Evolutionary conservation across 2,329 filamentous ascomycete species (phyloP), one percentile per base, ranked within the genome.

Genomic region (Cladophialophora yegresii): DNA sequence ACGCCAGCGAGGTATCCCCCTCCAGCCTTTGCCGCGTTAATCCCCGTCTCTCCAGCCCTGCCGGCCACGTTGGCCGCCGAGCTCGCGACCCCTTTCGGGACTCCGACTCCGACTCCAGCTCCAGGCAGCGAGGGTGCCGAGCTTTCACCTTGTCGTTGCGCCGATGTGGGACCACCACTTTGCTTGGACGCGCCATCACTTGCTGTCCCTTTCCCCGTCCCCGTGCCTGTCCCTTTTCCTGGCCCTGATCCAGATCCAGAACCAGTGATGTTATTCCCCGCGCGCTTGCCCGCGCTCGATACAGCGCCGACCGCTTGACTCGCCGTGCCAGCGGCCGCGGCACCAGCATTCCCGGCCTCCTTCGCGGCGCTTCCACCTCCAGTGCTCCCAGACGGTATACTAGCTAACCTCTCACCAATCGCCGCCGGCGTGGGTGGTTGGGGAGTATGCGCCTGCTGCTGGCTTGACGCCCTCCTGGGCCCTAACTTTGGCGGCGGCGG

Each of bases 401-500:
- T 58, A 3, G 56, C 57, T 45, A 61, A 51, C 23, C 54, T 63
- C 57, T 61, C 54, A 16, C 49, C 61, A 6, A 67, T 58, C 4
- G 65, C 54, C 16, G 51, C 50, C 2, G 58, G 53, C 28, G 58
- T 51, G 4, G 61, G 58, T 30, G 30, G 53, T 10, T 40, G 32
- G n/a, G 30, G 45, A 45, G 3, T 22, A 23, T 32, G 55, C 28
- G 13, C 36, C 22, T 55, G 23, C 22, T 65, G 63, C 32, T 68
- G 66, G 33, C 61, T 62, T 16, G 62, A 65, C 30, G 50, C 58
- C 49, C 45, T 62, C 53, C 62, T 13, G 8, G 63, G 61, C 4
- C 62, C 64, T 7, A 69, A 50, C 26, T 69, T 69, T 9, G 67
- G 59, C 36, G 56, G 58, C 64, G 59, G 43, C 26, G 68, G 68